phyloP scores from a whole-genome alignment of 106 monocot species.

The Platanthera guangdongensis region DNA sequence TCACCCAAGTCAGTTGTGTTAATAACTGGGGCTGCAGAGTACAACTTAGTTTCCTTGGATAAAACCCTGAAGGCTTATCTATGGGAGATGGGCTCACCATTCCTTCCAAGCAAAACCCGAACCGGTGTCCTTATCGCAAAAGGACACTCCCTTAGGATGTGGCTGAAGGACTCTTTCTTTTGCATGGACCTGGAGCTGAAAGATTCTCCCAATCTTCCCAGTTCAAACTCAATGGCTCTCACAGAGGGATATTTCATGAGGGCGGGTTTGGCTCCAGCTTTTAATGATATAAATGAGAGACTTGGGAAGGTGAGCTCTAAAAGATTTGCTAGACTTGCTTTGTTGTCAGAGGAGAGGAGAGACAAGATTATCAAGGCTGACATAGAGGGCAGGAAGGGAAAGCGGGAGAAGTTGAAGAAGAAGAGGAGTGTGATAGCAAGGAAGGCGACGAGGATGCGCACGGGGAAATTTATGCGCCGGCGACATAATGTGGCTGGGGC shows the following conservation, averaged over 20 bases:
- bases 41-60: slow-evolving; percentile 79
- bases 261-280: slow-evolving; percentile 73
- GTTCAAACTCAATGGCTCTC: slow-evolving; percentile 69
- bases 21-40: slow-evolving; percentile 82
- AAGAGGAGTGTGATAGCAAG: slow-evolving; percentile 45
- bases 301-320: slow-evolving; percentile 70
- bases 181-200: slow-evolving; percentile 92
- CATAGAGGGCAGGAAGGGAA: slow-evolving; percentile 67
- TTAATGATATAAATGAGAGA: slow-evolving; percentile 76
- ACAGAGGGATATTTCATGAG: slow-evolving; percentile 92
- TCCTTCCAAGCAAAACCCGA: slow-evolving; percentile 78
- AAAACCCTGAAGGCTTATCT: slow-evolving; percentile 82
- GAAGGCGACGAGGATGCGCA: slow-evolving; percentile 52
- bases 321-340: slow-evolving; percentile 83
- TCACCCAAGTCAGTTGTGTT: slow-evolving; percentile 91
- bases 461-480: slow-evolving; percentile 52
- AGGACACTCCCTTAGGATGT: slow-evolving; percentile 96
- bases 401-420: slow-evolving; percentile 59
- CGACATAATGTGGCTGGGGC: slow-evolving; percentile 31
- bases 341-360: slow-evolving; percentile 81
- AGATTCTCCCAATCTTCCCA: slow-evolving; percentile 59
- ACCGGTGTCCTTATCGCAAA: slow-evolving; percentile 79
- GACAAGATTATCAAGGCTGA: slow-evolving; percentile 65
- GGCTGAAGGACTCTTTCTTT: slow-evolving; percentile 92
- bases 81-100: slow-evolving; percentile 99